Evolutionary conservation across 2,329 filamentous ascomycete species (phyloP), one percentile per base, ranked within the genome.

Genomic region (Talaromyces sp.): DNA sequence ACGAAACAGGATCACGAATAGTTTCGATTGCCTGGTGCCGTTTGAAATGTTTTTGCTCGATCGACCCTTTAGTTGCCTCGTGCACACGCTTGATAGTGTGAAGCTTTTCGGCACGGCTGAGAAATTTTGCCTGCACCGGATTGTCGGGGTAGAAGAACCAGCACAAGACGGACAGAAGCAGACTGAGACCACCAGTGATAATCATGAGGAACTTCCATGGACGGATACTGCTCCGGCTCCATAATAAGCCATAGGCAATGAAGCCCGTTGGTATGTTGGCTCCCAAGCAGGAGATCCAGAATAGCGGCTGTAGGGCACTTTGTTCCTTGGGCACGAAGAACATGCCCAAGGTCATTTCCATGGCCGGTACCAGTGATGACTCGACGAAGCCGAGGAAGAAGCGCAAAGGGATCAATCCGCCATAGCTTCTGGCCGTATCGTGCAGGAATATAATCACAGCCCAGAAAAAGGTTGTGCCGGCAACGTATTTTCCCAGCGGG

Each of bases 301-400:
- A 82, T 0, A 83, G 67, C 0, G 80, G 73, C 8, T 80, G 77
- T 0, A 81, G 74, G 43, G 80, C 72, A 1, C 76, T 72, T 9
- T 73, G 74, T 41, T 82, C 79, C 9, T 73, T 64, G 0, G 68
- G 60, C 1, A 73, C 75, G 63, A 83, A 81, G 41, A 78, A 77
- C 62, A 64, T 64, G n/a, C 70, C 71, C 8, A 76, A 71, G 0
- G 74, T 76, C 50, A 76, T 71, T 33, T 76, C 74, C 64, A 76
- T 71, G 2, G 73, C 73, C 0, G 75, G 74, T 1, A 77, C 71
- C 3, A 77, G 64, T 9, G 69, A 68, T 0, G 73, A 66, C 57
- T 76, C 73, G 1, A 67, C 64, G 13, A 67, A 69, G 1, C 74
- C 74, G 0, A 76, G 67, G 2, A 71, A 64, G 5, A 77, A 63